Base-by-base conservation (phyloP, 352 stramenopile species). In the Phytophthora fragariaefolia region DNA sequence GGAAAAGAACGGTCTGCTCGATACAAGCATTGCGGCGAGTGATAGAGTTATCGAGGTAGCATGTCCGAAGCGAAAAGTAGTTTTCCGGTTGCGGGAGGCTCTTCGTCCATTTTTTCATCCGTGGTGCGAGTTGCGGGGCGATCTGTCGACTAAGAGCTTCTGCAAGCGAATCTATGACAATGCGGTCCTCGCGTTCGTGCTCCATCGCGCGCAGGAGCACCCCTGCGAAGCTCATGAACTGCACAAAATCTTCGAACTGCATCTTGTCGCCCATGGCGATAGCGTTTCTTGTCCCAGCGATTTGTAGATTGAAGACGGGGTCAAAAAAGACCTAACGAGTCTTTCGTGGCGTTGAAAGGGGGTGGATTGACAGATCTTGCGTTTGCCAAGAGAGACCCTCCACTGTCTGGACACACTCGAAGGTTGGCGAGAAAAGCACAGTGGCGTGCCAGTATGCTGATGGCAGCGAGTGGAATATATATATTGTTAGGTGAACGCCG, bases 1-100 rank as follows among this genome's bases (percentile, higher is more conserved):
- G 71, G 6, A 85, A 58, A 18, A 85, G 70, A 42, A 85, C 77
- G 22, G 81, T 26, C 26, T 85, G 77, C 6, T 68, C 58, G 42
- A 81, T 73, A 24, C 58, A 52, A 0, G 32, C 9, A 23, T 73
- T 30, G n/a, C 74, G 69, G 18, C 75, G 43, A 0, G 49, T 46
- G 36, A 85, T 47, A 24, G 74, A 59, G 10, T 85, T 74, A 64
- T 85, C 74, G 43, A 83, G 60, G 34, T 65, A 77, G 4, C 71
- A 67, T n/a, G 77, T 81, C 1, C 71, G 71, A 2, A 85, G 15
- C 1, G 74, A 74, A 13, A 79, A 28, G 27, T 67, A 72, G n/a
- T 79, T 59, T 49, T 61, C 43, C 5, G 32, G 46, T 6, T 68
- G 56, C 15, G 48, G 17, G 28, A 55, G 55, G 24, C 9, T 63